Conservation (phyloP, 345 rosid genomes). For the Eucalyptus microcorys region DNA sequence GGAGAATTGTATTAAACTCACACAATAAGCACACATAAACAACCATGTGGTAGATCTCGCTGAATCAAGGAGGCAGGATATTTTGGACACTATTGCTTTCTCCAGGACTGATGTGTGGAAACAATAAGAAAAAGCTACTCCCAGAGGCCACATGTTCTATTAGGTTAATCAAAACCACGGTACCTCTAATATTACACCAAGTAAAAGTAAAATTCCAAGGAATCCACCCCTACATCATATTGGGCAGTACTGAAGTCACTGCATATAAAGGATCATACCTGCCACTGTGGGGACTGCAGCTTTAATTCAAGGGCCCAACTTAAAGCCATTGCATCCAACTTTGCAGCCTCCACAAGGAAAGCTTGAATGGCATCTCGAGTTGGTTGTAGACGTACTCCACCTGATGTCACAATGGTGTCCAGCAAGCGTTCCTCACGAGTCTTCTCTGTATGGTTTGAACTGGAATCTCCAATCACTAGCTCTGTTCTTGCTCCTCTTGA, state of each 20-base stretch:
- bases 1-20: neutral
- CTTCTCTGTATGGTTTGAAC: slow-evolving; percentile 36
- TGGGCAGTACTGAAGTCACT: neutral
- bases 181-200: neutral
- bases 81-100: neutral
- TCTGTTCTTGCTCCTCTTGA: slow-evolving; percentile 26
- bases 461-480: slow-evolving; percentile 26
- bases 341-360: slow-evolving; percentile 79
- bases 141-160: neutral
- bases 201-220: neutral
- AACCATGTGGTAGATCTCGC: neutral
- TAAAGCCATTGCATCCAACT: slow-evolving; percentile 64
- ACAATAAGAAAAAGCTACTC: neutral
- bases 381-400: slow-evolving; percentile 95
- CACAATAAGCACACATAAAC: neutral
- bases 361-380: slow-evolving; percentile 86
- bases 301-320: slow-evolving; percentile 74
- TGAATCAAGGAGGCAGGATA: neutral
- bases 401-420: slow-evolving; percentile 88
- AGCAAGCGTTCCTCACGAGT: slow-evolving; percentile 79
- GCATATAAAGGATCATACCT: slow-evolving; percentile 20
- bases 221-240: neutral
- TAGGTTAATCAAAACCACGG: neutral
- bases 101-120: neutral
- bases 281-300: slow-evolving; percentile 91